These are phyloP conservation scores for Neurospora discreta DNA, from an alignment of 495 filamentous ascomycete genomes.

Conservation along the genomic window DNA sequence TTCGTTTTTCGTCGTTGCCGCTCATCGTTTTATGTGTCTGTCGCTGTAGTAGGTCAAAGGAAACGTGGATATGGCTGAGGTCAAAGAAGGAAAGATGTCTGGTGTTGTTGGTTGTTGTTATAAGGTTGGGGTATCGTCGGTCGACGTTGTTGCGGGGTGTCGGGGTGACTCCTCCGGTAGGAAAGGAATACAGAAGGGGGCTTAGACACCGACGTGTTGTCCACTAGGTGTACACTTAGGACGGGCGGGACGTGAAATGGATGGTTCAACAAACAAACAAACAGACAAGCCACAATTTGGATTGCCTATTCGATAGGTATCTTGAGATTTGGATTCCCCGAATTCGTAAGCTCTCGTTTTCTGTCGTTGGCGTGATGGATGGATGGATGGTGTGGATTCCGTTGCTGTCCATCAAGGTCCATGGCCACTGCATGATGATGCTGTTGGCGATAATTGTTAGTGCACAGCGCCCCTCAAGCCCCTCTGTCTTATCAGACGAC, in stretches of 20 bases:
- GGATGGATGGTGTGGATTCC: background rate
- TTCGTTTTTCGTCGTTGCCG: background rate
- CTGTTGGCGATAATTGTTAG: background rate
- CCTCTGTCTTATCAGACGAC: background rate
- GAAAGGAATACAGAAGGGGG: background rate
- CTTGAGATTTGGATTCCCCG: background rate
- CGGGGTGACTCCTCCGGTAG: background rate
- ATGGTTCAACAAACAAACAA: background rate
- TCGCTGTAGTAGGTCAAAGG: background rate
- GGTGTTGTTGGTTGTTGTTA: background rate
- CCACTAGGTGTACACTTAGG: too few relatives aligned
- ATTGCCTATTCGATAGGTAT: background rate
- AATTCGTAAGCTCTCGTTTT: background rate
- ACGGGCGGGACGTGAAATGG: background rate
- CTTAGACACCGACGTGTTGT: background rate
- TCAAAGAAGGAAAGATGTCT: background rate
- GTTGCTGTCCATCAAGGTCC: background rate
- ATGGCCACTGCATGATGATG: too few relatives aligned
- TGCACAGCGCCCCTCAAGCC: background rate
- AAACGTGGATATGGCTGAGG: background rate
- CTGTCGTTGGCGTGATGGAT: background rate
- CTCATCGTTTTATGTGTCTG: background rate
- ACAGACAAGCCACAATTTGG: background rate
- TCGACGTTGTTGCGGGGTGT: background rate
- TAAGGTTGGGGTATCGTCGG: too few relatives aligned